These are phyloP conservation scores for Parascedosporium putredinis DNA, from an alignment of 2,329 filamentous ascomycete species.

Conservation along the genomic window DNA sequence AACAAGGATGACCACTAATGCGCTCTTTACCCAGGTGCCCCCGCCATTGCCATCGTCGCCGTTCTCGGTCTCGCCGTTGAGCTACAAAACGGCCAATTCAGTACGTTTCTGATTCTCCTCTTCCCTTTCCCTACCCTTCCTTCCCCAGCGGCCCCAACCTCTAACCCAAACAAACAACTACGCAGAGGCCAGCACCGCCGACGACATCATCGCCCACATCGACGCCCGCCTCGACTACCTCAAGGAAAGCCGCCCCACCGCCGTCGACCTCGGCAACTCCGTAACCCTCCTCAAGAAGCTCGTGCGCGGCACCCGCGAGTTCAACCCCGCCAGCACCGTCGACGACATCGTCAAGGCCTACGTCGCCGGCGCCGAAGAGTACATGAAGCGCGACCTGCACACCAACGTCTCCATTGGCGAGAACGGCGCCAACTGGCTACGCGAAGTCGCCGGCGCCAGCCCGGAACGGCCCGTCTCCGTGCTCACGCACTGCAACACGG, in stretches of 20 bases:
- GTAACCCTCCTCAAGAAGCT: conserved; percentile 65
- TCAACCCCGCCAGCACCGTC: conserved; percentile 30
- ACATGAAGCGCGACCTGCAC: conserved; percentile 74
- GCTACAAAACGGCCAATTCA: conserved; percentile 46
- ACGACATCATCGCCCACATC: conserved; percentile 61
- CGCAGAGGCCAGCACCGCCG: conserved; percentile 27
- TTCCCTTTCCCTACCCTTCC: not conserved
- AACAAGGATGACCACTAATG: not conserved
- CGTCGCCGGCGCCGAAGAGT: conserved; percentile 70
- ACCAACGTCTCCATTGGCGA: conserved; percentile 82
- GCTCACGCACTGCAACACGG: conserved; percentile 95
- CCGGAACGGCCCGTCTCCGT: conserved; percentile 57
- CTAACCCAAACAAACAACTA: conserved; percentile 26
- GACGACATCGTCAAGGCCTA: conserved; percentile 57
- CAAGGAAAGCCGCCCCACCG: conserved; percentile 80
- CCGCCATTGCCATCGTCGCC: conserved; percentile 96
- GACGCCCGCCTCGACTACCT: conserved; percentile 73
- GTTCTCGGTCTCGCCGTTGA: conserved; percentile 82
- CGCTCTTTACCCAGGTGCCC: no score
- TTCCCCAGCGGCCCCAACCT: conserved; percentile 10
- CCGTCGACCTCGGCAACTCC: conserved; percentile 88
- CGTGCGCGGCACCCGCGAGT: conserved; percentile 31
- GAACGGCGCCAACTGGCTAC: conserved; percentile 75
- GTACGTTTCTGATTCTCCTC: conserved; percentile 19
- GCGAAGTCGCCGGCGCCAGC: conserved; percentile 42